Conservation (phyloP, 2,329 filamentous ascomycete genomes). For the Diplocarpon mali region DNA sequence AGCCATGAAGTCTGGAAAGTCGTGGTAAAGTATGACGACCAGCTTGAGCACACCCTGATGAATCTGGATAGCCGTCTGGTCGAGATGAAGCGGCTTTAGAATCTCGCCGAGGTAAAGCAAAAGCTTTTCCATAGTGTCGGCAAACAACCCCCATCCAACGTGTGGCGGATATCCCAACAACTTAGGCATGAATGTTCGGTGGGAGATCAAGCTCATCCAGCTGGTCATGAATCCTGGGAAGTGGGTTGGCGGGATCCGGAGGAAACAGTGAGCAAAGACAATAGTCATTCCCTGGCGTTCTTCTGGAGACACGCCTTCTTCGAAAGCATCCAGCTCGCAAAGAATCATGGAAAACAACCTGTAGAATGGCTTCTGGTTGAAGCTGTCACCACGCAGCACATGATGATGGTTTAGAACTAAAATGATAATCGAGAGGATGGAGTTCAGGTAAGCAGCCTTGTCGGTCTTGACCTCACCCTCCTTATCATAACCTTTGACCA, state of each 20-base stretch:
- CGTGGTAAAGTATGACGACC: slow-evolving; percentile 77
- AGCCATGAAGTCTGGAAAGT: slow-evolving; percentile 86
- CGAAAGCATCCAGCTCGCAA: slow-evolving; percentile 55
- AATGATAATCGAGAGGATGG: slow-evolving; percentile 64
- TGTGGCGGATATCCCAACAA: slow-evolving; percentile 59
- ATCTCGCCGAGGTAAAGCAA: slow-evolving; percentile 68
- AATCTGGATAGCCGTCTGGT: slow-evolving; percentile 64
- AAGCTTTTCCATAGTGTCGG: slow-evolving; percentile 61
- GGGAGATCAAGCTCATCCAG: slow-evolving; percentile 74
- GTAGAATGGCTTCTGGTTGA: slow-evolving; percentile 86
- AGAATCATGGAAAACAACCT: slow-evolving; percentile 77
- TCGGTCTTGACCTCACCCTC: slow-evolving; percentile 46
- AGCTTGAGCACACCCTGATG: slow-evolving; percentile 79
- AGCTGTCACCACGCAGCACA: slow-evolving; percentile 64
- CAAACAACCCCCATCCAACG: slow-evolving; percentile 66
- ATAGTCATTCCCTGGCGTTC: slow-evolving; percentile 62
- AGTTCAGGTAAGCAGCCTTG: slow-evolving; percentile 64
- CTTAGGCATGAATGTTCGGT: slow-evolving; percentile 73
- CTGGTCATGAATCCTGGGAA: slow-evolving; percentile 76
- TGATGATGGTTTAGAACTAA: slow-evolving; percentile 81
- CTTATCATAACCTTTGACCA: slow-evolving; percentile 59
- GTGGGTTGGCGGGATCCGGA: slow-evolving; percentile 62
- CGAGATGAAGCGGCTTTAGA: slow-evolving; percentile 61
- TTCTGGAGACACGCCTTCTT: slow-evolving; percentile 45
- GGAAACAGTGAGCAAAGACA: slow-evolving; percentile 58